Base-by-base conservation (phyloP, 2,329 filamentous ascomycete genomes). In the Lecanosticta acicola region DNA sequence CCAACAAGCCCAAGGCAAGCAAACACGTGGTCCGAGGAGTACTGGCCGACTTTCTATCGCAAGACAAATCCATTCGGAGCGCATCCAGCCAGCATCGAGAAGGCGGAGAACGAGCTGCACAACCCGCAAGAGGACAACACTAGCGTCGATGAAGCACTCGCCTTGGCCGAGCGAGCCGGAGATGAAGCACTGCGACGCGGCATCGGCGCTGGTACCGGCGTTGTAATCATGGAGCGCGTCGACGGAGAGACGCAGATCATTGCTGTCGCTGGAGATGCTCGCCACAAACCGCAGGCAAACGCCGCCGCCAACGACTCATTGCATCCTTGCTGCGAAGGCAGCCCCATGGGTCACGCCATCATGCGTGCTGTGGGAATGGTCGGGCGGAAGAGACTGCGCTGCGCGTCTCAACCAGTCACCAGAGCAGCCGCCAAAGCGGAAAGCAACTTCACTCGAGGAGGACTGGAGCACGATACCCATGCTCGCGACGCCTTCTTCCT, bases 31-130 rank as follows among this genome's bases (percentile, higher is more conserved):
- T 84, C 81, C 19, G 72, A 78, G 26, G 76, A 83, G 56, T 91
- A 87, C 65, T 94, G 87, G 87, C 87, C 87, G 10, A 85, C 83
- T 1, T 80, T 90, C 39, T 94, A 93, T 69, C 84, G 87, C 53
- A 89, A 89, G 70, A 90, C 85, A 55, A 93, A 93, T 61, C 87
- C 87, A 2, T 85, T 90, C 48, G 87, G 87, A 3, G 87, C 87
- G 14, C 87, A 94, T 62, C 87, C 87, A 50, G 80, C 81, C 59
- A 78, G 85, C 62, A 80, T 91, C 45, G 72, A 78, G 34, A 80
- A 84, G 48, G 81, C 83, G 20, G 83, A 84, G 32, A 77, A 81
- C 10, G 82, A 87, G 49, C 79, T 94, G 42, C 74, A 76, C 46
- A 43, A 55, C 16, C 54, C 60, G 38, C 44, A 45, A 17, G 45